A percentile compares a stretch with the other conserved stretches of the same genome.
Conservation (phyloP, 164 flowering plant species). For the Macadamia tetraphylla region DNA sequence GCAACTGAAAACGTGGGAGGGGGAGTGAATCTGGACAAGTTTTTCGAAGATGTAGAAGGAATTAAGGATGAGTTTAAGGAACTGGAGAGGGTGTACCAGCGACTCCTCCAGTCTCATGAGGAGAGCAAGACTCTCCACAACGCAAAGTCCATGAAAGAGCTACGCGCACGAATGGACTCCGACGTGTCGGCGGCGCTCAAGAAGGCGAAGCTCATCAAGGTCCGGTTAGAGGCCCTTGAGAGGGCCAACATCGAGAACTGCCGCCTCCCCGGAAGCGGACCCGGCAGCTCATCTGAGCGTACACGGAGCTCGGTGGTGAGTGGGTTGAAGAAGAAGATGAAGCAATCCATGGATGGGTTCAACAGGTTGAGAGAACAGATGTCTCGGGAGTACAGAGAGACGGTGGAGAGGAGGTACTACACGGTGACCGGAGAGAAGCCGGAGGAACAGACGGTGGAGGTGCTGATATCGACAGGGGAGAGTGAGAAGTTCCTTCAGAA, state of each 20-base stretch:
- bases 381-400: conserved; percentile 62
- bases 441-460: conserved; percentile 48
- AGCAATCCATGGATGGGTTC: conserved; percentile 59
- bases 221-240: conserved; percentile 59
- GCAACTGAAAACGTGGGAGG: not conserved
- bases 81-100: conserved; percentile 41
- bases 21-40: conserved; percentile 57
- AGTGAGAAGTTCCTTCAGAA: conserved; percentile 77
- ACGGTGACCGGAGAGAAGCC: conserved; percentile 79
- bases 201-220: conserved; percentile 64
- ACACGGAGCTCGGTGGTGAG: conserved; percentile 64
- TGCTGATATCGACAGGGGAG: conserved; percentile 64
- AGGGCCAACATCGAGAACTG: conserved; percentile 66
- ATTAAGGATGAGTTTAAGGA: conserved; percentile 59
- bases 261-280: conserved; percentile 64
- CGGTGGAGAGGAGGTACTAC: conserved; percentile 62
- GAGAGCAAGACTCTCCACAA: conserved; percentile 59
- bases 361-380: conserved; percentile 42
- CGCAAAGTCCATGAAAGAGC: conserved; percentile 52
- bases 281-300: conserved; percentile 74
- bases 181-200: conserved; percentile 53
- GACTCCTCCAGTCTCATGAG: conserved; percentile 48
- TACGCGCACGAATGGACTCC: conserved; percentile 56
- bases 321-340: conserved; percentile 57
- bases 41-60: conserved; percentile 65